Base-by-base conservation (phyloP, 2,329 filamentous ascomycete species). In the Hymenotorrendiella dingleyae region DNA sequence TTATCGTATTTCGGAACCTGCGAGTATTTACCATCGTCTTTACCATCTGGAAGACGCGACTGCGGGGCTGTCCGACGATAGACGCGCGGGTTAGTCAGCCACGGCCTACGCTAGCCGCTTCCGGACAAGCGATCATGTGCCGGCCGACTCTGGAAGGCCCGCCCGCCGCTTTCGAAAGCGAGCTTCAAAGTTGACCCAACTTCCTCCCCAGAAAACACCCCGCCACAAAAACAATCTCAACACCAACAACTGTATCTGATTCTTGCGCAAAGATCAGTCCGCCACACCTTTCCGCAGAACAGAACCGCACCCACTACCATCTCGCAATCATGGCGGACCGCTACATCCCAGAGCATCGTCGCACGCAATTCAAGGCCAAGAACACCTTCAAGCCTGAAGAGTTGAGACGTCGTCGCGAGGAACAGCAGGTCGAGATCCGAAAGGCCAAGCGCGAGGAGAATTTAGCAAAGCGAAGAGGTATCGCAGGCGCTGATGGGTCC, bases 311-410 rank as follows among this genome's bases (percentile, higher is more conserved):
- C 24, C 17, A 17, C 42, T 27, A 29, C 30, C 27, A 47, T 27
- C 49, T 48, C 54, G 46, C 55, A 60, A 58, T 32, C 41, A 98
- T 98, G 93, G 86, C 93, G 68, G 93, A 98, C 69, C 87, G 93
- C 63, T 98, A 96, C 75, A 98, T 98, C 64, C 93, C 93, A 67
- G 93, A 98, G 75, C 93, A 98, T 76, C 89, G 93, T 68, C 90
- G 93, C 65, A 96, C 88, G 55, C 90, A 95, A 74, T 98, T 95
- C 83, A 98, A 98, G 84, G 93, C 93, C 43, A 96, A 96, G 80
- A 91, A 87, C 71, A 88, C 88, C 62, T 97, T 98, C 78, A 96
- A 96, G 81, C 91, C 91, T 60, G 93, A 98, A 67, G 93, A 98
- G 74, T 84, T 98, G 55, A 88, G 93, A 66, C 90, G 93, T 63